phyloP scores from a whole-genome alignment of 169 alveolate genomes.

The Ichthyophthirius multifiliis region DNA sequence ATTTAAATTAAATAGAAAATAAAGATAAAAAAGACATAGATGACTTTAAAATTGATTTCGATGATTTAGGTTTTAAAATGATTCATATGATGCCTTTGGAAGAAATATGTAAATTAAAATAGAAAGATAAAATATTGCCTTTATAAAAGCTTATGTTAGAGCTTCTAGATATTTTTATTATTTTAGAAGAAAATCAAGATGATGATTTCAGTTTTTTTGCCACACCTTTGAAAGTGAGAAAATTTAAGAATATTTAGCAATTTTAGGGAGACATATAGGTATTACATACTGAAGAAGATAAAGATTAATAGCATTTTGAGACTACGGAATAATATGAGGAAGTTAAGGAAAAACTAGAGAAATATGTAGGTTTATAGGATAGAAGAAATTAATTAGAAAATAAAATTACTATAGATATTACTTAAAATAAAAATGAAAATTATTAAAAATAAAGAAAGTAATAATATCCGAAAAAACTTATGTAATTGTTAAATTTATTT shows the following conservation, averaged over 20 bases:
- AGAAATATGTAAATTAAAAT: not conserved
- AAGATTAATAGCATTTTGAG: too few species aligned
- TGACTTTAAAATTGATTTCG: not conserved
- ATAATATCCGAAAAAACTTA: not conserved
- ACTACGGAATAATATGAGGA: too few species aligned
- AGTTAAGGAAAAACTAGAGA: too few species aligned
- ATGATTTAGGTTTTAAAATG: not conserved
- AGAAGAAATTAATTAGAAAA: too few species aligned
- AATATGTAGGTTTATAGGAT: too few species aligned
- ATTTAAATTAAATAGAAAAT: not conserved
- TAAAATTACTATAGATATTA: too few species aligned
- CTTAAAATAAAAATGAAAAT: too few species aligned
- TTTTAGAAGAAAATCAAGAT: not conserved
- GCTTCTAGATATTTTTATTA: not conserved
- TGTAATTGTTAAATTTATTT: not conserved
- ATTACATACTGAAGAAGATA: too few species aligned
- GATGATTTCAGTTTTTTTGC: slow-evolving; percentile 10
- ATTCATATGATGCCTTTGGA: not conserved
- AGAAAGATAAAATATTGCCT: not conserved
- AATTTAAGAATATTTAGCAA: too few species aligned
- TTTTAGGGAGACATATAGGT: too few species aligned
- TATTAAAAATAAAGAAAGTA: too few species aligned
- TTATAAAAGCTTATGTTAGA: not conserved
- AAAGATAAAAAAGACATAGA: not conserved
- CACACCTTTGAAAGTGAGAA: not conserved